These are phyloP conservation scores for Yarrowia divulgata DNA, from an alignment of 805 yeast species.

Conservation along the genomic window DNA sequence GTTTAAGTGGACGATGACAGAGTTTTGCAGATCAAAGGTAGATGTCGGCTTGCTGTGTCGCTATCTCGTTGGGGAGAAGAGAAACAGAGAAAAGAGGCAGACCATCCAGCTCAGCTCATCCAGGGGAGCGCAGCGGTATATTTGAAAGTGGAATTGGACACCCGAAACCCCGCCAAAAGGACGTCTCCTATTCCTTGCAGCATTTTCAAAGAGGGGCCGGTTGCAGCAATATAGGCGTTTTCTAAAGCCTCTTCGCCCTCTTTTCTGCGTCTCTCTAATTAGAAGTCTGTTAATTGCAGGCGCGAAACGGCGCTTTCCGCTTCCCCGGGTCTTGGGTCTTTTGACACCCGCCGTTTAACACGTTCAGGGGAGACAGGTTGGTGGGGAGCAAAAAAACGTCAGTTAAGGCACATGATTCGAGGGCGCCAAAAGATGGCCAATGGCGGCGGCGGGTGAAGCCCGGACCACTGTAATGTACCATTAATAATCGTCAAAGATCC, in stretches of 20 bases:
- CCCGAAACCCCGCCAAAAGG: too few relatives aligned
- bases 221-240: constrained; percentile 1
- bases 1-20: constrained; percentile 11
- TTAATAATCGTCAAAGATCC: constrained; percentile 4
- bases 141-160: neutral
- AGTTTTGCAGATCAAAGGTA: constrained; percentile 25
- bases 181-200: neutral
- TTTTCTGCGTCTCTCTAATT: neutral
- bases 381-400: neutral
- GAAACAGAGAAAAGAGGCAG: too few relatives aligned
- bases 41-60: neutral
- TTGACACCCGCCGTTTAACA: neutral
- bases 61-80: too few relatives aligned
- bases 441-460: neutral
- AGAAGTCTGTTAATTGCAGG: neutral
- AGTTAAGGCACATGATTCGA: neutral
- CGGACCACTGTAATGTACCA: too few relatives aligned
- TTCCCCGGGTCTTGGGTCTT: neutral
- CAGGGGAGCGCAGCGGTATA: neutral
- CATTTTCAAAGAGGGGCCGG: neutral
- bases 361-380: constrained; percentile 2
- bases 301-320: neutral
- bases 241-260: neutral
- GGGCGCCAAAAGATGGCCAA: constrained; percentile 5
- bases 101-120: too few relatives aligned